Evolutionary conservation across 176 grass and related monocot species (phyloP).

Genomic region (Eleusine coracana): DNA sequence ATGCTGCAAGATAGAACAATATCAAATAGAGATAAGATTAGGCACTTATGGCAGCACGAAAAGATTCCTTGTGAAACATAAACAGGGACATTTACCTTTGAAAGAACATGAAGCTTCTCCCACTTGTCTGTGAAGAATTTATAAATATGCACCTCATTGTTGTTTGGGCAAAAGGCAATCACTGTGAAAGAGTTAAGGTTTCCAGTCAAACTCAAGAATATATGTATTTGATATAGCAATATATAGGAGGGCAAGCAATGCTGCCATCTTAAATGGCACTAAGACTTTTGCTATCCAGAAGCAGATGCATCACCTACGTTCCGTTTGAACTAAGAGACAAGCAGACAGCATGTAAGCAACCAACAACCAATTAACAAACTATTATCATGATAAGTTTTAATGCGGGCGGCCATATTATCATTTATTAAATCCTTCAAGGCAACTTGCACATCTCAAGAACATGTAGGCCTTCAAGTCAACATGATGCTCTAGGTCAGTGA

Average conservation of each 20-base stretch:
- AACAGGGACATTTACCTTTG: slow-evolving; percentile 59
- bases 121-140: slow-evolving; percentile 91
- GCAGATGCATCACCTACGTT: neutral
- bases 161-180: slow-evolving; percentile 99
- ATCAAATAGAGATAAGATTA: slow-evolving; percentile 30
- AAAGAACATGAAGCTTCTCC: slow-evolving; percentile 97
- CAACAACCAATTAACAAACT: neutral
- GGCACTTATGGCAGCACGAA: neutral
- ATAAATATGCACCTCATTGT: slow-evolving; percentile 89
- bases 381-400: neutral
- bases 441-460: neutral
- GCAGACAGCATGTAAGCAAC: neutral
- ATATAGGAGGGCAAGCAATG: neutral
- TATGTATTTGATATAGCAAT: neutral
- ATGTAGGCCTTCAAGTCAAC: neutral
- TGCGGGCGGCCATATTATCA: neutral
- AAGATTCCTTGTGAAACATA: neutral
- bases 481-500: neutral
- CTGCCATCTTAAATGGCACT: neutral
- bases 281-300: neutral
- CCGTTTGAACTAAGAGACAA: neutral
- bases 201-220: slow-evolving; percentile 10
- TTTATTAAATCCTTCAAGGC: neutral
- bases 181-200: slow-evolving; percentile 52
- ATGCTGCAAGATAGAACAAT: slow-evolving; percentile 59